Conservation (phyloP, 169 alveolate species). For the Plasmodium vinckei region DNA sequence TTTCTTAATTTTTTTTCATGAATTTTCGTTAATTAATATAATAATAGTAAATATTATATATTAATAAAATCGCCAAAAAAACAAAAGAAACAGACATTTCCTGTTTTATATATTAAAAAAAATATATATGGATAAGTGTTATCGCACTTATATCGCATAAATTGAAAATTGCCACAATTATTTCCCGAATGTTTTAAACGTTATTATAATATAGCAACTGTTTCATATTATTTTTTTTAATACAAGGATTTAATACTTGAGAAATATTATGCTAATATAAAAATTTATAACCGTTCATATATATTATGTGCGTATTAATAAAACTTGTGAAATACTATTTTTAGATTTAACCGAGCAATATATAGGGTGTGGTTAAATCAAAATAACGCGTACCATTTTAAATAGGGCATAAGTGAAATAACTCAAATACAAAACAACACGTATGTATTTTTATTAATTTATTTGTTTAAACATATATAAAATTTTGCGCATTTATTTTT, state of each 20-base stretch:
- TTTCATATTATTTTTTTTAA: background rate
- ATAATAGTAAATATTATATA: background rate
- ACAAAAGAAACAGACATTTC: constrained; percentile 1
- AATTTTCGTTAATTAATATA: background rate
- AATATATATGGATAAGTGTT: constrained; percentile 10
- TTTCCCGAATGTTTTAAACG: constrained; percentile 4
- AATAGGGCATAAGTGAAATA: too few species aligned
- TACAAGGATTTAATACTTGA: background rate
- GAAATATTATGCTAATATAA: background rate
- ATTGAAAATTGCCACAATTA: constrained; percentile 18
- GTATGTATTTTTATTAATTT: too few species aligned
- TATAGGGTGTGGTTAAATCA: too few species aligned
- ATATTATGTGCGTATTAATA: too few species aligned
- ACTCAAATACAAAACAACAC: too few species aligned
- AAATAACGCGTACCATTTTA: too few species aligned
- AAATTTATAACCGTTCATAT: background rate
- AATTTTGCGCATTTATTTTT: too few species aligned
- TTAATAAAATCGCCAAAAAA: background rate
- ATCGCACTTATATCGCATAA: constrained; percentile 76
- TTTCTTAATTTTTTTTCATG: background rate
- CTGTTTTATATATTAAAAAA: background rate
- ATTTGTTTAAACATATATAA: too few species aligned
- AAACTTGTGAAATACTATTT: background rate
- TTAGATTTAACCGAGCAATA: background rate
- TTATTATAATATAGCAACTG: background rate